Conservation (phyloP, 1,284 basidiomycete species). For the Leccinum solheimii region DNA sequence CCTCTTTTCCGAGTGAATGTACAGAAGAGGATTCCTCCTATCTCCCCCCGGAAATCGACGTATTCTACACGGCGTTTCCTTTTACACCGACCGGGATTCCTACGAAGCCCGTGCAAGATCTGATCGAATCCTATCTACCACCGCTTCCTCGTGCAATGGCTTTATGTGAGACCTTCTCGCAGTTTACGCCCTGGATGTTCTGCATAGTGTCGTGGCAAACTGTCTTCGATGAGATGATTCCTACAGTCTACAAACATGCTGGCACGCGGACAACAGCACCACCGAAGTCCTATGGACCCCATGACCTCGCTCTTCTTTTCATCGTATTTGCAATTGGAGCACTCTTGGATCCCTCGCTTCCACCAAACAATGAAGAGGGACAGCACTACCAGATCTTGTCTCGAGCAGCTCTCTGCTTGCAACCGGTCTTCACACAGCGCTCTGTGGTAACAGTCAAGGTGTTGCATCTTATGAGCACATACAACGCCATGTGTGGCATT, state of each 20-base stretch:
- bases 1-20: constrained; percentile 14
- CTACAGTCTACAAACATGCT: constrained; percentile 39
- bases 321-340: constrained; percentile 52
- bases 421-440: constrained; percentile 43
- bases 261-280: background rate
- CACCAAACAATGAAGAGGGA: constrained; percentile 52
- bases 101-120: constrained; percentile 34
- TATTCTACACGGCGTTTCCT: constrained; percentile 44
- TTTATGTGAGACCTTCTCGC: constrained; percentile 49
- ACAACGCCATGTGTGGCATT: constrained; percentile 54
- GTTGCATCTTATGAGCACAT: constrained; percentile 53
- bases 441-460: constrained; percentile 51
- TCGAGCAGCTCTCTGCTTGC: constrained; percentile 46
- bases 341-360: constrained; percentile 48
- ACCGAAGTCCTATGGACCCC: constrained; percentile 43
- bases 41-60: constrained; percentile 43
- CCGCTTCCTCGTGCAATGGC: constrained; percentile 41
- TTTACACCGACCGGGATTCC: constrained; percentile 40
- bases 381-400: constrained; percentile 55
- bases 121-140: constrained; percentile 48
- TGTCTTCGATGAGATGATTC: constrained; percentile 46
- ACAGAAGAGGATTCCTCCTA: constrained; percentile 42
- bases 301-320: constrained; percentile 52
- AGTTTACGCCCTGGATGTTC: constrained; percentile 57
- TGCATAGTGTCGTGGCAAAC: constrained; percentile 47